Evolutionary conservation across 768 basidiomycete genomes (phyloP).

Genomic region (Clitopilus hobsonii): DNA sequence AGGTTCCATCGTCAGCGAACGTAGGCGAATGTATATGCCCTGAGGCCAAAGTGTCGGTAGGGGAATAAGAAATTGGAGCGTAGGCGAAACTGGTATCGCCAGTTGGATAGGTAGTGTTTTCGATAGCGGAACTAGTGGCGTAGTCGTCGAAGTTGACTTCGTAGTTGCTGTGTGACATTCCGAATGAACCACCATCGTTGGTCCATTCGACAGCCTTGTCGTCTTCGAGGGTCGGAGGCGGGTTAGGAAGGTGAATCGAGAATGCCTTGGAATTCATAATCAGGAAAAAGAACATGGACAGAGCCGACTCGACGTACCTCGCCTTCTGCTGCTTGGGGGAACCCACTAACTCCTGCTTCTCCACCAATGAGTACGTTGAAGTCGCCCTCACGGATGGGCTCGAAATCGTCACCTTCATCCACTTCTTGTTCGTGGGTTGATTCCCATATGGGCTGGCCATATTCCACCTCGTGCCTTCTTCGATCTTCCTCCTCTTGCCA

Average conservation of each 20-base stretch:
- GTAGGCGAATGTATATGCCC: background rate
- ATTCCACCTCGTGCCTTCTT: background rate
- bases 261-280: background rate
- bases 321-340: background rate
- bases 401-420: background rate
- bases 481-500: background rate
- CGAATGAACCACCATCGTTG: background rate
- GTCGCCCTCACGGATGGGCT: background rate
- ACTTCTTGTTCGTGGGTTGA: background rate
- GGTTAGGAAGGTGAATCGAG: background rate
- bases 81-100: background rate
- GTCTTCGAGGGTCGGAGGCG: background rate
- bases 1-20: background rate
- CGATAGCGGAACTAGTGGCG: background rate
- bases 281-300: background rate
- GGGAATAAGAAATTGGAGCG: background rate
- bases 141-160: background rate
- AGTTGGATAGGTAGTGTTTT: background rate
- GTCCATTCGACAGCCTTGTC: background rate
- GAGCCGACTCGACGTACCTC: background rate
- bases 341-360: background rate
- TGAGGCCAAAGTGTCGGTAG: background rate
- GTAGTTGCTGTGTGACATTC: background rate
- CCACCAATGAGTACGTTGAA: background rate
- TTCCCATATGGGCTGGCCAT: background rate